Base-by-base conservation (phyloP, 305 asterid genomes). In the Solanum hybrid region DNA sequence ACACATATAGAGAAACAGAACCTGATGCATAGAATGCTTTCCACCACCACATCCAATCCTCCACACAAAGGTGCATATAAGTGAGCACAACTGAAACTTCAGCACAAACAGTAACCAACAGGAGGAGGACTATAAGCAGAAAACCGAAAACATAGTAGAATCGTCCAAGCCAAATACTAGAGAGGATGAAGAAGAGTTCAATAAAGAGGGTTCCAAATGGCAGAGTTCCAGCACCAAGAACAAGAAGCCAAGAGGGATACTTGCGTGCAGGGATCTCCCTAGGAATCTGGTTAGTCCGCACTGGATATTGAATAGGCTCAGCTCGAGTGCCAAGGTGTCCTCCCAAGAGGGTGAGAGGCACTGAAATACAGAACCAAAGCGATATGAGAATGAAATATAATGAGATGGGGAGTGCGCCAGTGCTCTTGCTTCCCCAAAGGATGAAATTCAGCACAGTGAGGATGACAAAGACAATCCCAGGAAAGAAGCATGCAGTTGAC, bases 31-130 rank as follows among this genome's bases (percentile, higher is more conserved):
- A 95, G 94, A 95, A 95, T 7, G 97, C 95, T 92, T 95, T 96
- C 98, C 98, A 96, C 98, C 98, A 96, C 98, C 98, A 96, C 97
- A 92, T 92, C 98, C 98, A 96, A 37, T 96, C 99, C 95, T 96
- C 99, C 17, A 95, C 97, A 37, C 97, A 96, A 5, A 95, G 95
- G 90, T 96, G 98, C 98, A 95, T 95, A 93, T 95, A 96, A 22
- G 98, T 96, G 80, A 96, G 92, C 82, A 96, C 97, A 51, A 96
- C 95, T 1, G 98, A 96, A 87, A 95, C 97, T 91, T 96, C 98
- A 38, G 96, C 99, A 90, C 99, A 96, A 12, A 96, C 99, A 2
- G 93, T 76, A 29, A 95, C 98, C 93, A 95, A 87, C 91, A 96
- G 89, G 31, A 89, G 65, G 32, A 96, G 91, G 45, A 95, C 98